Conservation (phyloP, 768 basidiomycete genomes). For the Russula virescens region DNA sequence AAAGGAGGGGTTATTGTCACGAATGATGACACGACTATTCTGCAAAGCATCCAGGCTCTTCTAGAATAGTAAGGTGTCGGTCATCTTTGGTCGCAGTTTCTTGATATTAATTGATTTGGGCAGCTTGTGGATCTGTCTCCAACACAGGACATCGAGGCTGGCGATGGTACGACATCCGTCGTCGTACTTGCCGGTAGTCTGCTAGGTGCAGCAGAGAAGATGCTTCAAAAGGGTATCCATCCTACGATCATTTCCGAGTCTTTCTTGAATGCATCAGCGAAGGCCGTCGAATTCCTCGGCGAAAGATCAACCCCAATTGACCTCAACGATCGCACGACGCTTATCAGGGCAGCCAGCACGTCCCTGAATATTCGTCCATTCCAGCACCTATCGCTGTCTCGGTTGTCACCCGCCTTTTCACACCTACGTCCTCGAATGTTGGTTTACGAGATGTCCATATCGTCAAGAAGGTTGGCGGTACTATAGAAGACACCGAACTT, state of each 20-base stretch:
- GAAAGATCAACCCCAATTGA: constrained; percentile 92
- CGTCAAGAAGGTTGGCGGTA: constrained; percentile 98
- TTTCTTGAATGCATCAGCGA: constrained; percentile 86
- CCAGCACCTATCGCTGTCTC: constrained; percentile 98
- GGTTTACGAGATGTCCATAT: constrained; percentile 94
- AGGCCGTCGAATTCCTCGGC: constrained; percentile 89
- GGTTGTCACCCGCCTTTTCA: constrained; percentile 88
- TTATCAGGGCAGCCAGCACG: constrained; percentile 91
- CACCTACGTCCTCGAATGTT: constrained; percentile 86
- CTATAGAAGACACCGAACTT: constrained; percentile 97
- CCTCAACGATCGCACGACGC: constrained; percentile 74
- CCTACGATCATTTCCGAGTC: constrained; percentile 96
- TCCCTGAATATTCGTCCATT: constrained; percentile 93
- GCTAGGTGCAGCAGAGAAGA: constrained; percentile 92
- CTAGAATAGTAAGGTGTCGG: constrained; percentile 89
- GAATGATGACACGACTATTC: constrained; percentile 97
- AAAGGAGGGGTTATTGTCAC: constrained; percentile 98
- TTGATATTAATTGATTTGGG: constrained; percentile 7
- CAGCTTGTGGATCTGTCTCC: constrained; percentile 96
- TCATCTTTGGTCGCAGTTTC: not conserved
- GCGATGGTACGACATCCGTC: constrained; percentile 96
- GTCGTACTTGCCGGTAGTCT: constrained; percentile 94
- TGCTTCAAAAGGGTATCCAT: constrained; percentile 95
- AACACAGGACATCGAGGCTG: constrained; percentile 97
- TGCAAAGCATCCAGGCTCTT: constrained; percentile 90